Conservation (phyloP, 2,329 filamentous ascomycete genomes). For the Stachybotrys echinatus region DNA sequence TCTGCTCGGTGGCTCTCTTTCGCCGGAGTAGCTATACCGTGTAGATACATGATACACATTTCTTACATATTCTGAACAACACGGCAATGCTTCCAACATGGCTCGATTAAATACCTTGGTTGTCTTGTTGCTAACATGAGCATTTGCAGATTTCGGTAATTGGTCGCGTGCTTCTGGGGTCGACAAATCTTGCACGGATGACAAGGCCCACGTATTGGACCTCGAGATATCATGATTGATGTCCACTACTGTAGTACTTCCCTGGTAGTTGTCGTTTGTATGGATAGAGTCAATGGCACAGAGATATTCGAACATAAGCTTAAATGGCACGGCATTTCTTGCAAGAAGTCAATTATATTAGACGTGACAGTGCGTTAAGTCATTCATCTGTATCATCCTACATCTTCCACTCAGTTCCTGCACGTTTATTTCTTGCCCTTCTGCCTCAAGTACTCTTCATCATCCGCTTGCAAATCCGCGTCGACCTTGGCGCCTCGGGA, state of each 20-base stretch:
- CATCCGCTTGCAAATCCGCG: constrained; percentile 61
- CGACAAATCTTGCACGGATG: no score
- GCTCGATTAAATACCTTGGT: neutral
- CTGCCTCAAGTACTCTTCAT: constrained; percentile 56
- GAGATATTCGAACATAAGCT: no score
- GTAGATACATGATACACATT: constrained; percentile 78
- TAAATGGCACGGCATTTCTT: no score
- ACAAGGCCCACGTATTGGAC: no score
- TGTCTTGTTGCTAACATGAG: neutral
- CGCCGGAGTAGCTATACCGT: constrained; percentile 85
- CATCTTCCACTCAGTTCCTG: neutral
- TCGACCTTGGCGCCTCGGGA: constrained; percentile 69
- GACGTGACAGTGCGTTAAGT: no score
- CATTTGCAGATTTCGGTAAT: neutral
- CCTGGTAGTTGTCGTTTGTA: no score
- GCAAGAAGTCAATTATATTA: no score
- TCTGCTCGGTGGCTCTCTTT: constrained; percentile 72
- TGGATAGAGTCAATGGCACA: no score
- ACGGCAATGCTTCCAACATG: neutral
- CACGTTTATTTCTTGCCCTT: constrained; percentile 38
- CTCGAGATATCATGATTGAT: no score
- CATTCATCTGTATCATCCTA: no score
- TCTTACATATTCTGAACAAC: constrained; percentile 97
- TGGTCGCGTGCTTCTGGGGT: neutral
- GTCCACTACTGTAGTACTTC: no score